Evolutionary conservation across 192 early-diverging fungal species (phyloP), one percentile per base, ranked within the genome.

Genomic region (Podila epigama): DNA sequence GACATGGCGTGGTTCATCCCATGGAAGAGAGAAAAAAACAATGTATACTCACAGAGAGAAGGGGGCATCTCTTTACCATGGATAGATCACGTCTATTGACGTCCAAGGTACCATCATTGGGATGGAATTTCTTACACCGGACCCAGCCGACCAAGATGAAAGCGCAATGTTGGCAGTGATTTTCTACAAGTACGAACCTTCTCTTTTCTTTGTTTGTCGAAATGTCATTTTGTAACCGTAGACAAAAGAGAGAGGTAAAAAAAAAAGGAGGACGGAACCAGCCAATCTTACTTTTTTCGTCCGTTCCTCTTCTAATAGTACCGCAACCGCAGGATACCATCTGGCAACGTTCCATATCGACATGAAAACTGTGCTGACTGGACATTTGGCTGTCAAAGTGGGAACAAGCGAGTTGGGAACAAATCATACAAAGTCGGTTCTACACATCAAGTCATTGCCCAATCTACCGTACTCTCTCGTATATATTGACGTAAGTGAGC

Each of bases 301-400:
- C 22, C 16, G n/a, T 22, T 29, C 27, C 58, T 9, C 12, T 12
- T 0, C 18, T 37, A 13, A 25, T 44, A 77, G 73, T 39, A 58
- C 59, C 28, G 61, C 52, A 0, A 51, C 66, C 0, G 48, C 44
- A 1, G 44, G n/a, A 20, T 55, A 77, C 36, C 66, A 77, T n/a
- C 57, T 77, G 18, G 66, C 66, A 13, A 77, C 73, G 8, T 77
- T 77, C 32, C 60, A 59, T n/a, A 77, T 77, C 25, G 59, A 51
- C 4, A 54, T 64, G 37, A 36, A 42, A 12, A 65, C 37, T 36
- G 29, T 53, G 10, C 8, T 36, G 11, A 27, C 35, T 7, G 33
- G 70, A 4, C 31, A 60, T 6, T 31, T 68, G 2, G 52, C 66
- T 20, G 60, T 77, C n/a, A 40, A 64, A 32, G 32, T 68, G 7